Base-by-base conservation (phyloP, 2,329 filamentous ascomycete genomes). In the Talaromyces rugulosus region DNA sequence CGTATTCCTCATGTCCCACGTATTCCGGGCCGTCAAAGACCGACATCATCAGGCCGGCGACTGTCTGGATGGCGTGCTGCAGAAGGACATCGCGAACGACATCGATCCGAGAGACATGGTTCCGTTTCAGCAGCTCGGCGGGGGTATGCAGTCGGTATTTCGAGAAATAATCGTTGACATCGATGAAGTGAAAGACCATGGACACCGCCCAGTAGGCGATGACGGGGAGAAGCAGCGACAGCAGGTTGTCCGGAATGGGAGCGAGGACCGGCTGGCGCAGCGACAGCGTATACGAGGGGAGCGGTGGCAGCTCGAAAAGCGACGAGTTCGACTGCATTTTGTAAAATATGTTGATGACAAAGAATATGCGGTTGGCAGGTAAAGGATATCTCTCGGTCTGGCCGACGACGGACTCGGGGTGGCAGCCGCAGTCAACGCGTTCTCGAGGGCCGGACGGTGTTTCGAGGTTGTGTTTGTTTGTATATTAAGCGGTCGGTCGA, bases 131-230 rank as follows among this genome's bases (percentile, higher is more conserved):
- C 65, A 98, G 89, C 77, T 98, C 94, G 58, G 92, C 92, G 14
- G 95, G 95, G 0, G 95, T 98, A 78, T 99, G 95, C 50, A 99
- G 83, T 65, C 95, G 89, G 78, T 98, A 97, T 70, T 96, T 87
- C 18, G 93, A 89, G 75, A 94, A 96, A 42, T 94, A 80, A 75
- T 97, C 91, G 78, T 88, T 88, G 62, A 87, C 81, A 78, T 99
- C 95, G 71, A 98, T 87, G 68, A 88, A 72, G 81, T 98, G 94
- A 80, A 96, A 99, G 73, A 94, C 79, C 74, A 91, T 78, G 23
- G 94, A 98, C 34, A 96, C 79, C 27, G 80, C 78, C 95, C 95
- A 99, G 83, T 99, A 99, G 62, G 89, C 90, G 69, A 91, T 74
- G 64, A 97, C 84, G 33, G 93, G 93, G 14, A 90, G 80, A 54